Conservation (phyloP, 129 eudicot species). For the Artemisia argyi region DNA sequence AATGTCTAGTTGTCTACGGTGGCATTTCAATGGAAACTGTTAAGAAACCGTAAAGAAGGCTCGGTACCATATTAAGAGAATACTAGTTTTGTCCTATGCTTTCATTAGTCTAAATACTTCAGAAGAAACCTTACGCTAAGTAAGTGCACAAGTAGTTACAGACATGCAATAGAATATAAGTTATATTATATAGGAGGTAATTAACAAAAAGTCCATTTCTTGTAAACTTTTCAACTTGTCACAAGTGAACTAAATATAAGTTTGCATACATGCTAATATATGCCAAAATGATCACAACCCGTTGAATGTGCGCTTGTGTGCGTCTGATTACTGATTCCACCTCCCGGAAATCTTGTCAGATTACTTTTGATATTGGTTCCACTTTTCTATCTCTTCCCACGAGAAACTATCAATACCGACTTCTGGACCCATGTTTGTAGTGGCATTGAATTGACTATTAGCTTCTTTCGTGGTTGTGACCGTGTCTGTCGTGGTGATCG, state of each 20-base stretch:
- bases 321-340: background rate
- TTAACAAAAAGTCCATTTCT: too few species aligned
- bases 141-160: too few species aligned
- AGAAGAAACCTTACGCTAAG: too few species aligned
- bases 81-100: too few species aligned
- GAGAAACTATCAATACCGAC: constrained; percentile 22
- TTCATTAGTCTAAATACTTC: too few species aligned
- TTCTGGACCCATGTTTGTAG: background rate
- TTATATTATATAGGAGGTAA: too few species aligned
- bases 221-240: too few species aligned
- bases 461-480: constrained; percentile 3
- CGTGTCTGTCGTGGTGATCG: background rate
- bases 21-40: too few species aligned
- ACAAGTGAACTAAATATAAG: constrained; percentile 1
- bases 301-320: background rate
- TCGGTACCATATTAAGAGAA: too few species aligned
- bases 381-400: constrained; percentile 23
- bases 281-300: background rate
- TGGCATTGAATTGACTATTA: background rate
- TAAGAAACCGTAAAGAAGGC: too few species aligned
- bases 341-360: background rate
- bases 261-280: constrained; percentile 13
- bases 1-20: too few species aligned
- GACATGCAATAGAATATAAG: too few species aligned
- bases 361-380: constrained; percentile 22